phyloP scores from a whole-genome alignment of 2,329 filamentous ascomycete genomes.

The Epichloe scottii region DNA sequence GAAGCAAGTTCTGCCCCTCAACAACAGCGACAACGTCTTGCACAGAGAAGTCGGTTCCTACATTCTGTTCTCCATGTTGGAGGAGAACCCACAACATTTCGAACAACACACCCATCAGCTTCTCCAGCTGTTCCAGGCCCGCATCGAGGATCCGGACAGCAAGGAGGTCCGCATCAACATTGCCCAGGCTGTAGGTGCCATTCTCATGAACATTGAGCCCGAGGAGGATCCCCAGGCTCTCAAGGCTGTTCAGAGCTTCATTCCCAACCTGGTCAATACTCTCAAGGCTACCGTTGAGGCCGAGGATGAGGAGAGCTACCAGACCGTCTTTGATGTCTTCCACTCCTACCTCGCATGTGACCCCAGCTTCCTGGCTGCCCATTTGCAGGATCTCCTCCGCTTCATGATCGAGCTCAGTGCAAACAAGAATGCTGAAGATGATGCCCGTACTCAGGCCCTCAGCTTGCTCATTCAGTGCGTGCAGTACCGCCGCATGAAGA shows the following conservation, averaged over 20 bases:
- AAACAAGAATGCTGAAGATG: conserved; percentile 67
- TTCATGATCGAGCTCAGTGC: conserved; percentile 86
- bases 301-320: conserved; percentile 74
- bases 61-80: conserved; percentile 83
- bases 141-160: conserved; percentile 82
- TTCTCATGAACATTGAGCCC: conserved; percentile 76
- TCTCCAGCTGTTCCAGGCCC: conserved; percentile 71
- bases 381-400: conserved; percentile 79
- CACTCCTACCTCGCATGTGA: conserved; percentile 89
- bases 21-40: conserved; percentile 58
- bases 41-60: conserved; percentile 88
- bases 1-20: conserved; percentile 65
- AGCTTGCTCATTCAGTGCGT: conserved; percentile 90
- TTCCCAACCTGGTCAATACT: conserved; percentile 81
- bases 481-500: conserved; percentile 86
- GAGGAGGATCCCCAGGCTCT: conserved; percentile 71
- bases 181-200: conserved; percentile 75
- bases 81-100: conserved; percentile 76
- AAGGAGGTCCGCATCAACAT: conserved; percentile 91
- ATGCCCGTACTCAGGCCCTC: conserved; percentile 78
- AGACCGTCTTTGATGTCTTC: conserved; percentile 92
- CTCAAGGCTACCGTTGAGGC: conserved; percentile 72
- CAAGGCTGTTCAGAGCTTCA: conserved; percentile 61
- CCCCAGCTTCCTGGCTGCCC: conserved; percentile 65
- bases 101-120: conserved; percentile 68